Evolutionary conservation across 2,329 filamentous ascomycete species (phyloP), one percentile per base, ranked within the genome.

Genomic region (Ciborinia camelliae): DNA sequence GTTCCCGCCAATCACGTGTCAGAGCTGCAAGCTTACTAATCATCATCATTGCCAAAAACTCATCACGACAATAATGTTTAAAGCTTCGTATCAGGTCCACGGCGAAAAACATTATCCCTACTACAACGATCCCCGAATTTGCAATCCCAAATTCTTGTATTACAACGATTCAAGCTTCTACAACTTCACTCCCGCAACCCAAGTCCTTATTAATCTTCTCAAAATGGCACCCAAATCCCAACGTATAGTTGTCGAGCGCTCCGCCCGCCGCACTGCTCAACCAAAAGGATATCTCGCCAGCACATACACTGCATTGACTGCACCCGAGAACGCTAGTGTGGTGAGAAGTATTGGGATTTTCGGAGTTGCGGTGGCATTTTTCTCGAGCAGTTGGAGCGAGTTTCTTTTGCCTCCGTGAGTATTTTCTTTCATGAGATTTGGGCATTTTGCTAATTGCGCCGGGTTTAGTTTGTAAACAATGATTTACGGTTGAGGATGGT

Each of bases 321-420:
- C 84, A 35, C 77, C 87, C 41, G 88, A 91, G 74, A 90, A 91
- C 77, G 82, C 86, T 57, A 83, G 86, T 64, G 83, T 90, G 64
- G 87, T 90, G 66, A 83, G 85, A 72, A 90, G 87, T 74, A 78
- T 90, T 70, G 81, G 84, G 68, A 76, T 90, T 71, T 90, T 90
- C 74, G 87, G 86, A 64, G 87, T 80, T 70, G 86, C 86, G 51
- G 82, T 90, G 62, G 82, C 86, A 45, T 86, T 90, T 76, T 81
- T 90, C 70, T 81, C 86, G 65, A 90, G 86, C 79, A 84, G 85
- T 63, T 87, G 86, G 81, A 84, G 84, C 76, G 88, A 90, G 74
- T 79, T 85, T 72, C 81, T 90, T 65, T 81, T 90, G 69, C 87
- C 88, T 76, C 84, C 86, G 84, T 86, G 78, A 77, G 82, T 75